Base-by-base conservation (phyloP, 371 early-diverging fungal species). In the Rhizopus sp. region DNA sequence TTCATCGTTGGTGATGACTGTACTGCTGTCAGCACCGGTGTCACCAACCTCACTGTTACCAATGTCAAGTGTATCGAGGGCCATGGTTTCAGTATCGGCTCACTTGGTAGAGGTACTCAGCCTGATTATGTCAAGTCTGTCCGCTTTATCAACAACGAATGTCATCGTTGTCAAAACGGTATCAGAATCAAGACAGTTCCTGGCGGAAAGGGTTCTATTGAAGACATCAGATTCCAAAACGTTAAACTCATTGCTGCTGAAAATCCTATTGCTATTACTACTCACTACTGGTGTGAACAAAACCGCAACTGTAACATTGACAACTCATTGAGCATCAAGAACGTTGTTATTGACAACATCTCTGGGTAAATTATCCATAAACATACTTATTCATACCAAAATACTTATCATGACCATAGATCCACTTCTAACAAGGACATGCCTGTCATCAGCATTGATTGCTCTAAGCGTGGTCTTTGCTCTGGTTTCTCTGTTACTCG, bases 101-200 rank as follows among this genome's bases (percentile, higher is more conserved):
- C 67, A 8, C 63, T 73, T 10, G 73, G 70, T 52, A 63, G 63
- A 50, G 64, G 62, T n/a, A 56, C 64, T 32, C 46, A 44, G 10
- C 64, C 68, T 12, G 70, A 64, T 8, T 50, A 45, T 6, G 67
- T 73, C 37, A 50, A 53, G 13, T 57, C 49, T 47, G 53, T 73
- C 12, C 59, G 44, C 40, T 50, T 73, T n/a, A 41, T 57, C 3
- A 37, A 62, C 40, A 64, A 59, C 42, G 47, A 42, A 4, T 73
- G 73, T 54, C 58, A 51, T 37, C 53, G 67, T 40, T 73, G 73
- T 46, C 70, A 69, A 57, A 73, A 70, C 38, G 73, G 73, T 62
- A 55, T 73, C 29, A 59, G 72, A 56, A 69, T 73, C 63, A 73
- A 73, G 68, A 70, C 70, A 9, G 66, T 67, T 67, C 57, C 66